Base-by-base conservation (phyloP, 2,329 filamentous ascomycete species). In the Fusarium annulatum region DNA sequence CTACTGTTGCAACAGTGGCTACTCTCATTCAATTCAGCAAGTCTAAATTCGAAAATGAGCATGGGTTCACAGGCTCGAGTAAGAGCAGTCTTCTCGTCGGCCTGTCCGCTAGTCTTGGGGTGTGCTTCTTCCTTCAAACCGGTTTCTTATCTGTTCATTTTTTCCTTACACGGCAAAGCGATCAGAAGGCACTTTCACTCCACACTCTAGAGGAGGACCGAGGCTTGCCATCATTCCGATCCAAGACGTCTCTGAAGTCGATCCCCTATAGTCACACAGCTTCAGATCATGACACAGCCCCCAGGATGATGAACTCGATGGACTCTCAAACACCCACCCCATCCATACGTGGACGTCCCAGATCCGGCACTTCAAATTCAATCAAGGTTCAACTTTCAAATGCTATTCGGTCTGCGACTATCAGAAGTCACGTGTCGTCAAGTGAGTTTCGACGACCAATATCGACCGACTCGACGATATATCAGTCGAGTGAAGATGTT, bases 401-500 rank as follows among this genome's bases (percentile, higher is more conserved):
- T 78, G 85, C 43, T 81, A 87, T 76, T 84, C 87, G 88, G 9
- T 89, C 90, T 10, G 86, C 88, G 49, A 86, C 86, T 4, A 91
- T 89, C 43, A 88, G 83, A 78, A 89, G 88, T 5, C 85, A 85
- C 52, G 82, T 92, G 39, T 80, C 92, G 4, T 82, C 78, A 10
- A 82, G 80, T 64, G 83, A 85, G 59, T 84, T 82, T 28, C 82
- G 82, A 30, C 83, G 88, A 28, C 80, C 85, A 6, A 74, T 82
- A 11, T 91, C 89, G 2, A 79, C 87, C 15, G 86, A 88, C 10
- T 88, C 87, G 0, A 80, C 77, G 45, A 68, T 78, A 12, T 80
- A 82, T 51, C 79, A 79, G 21, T 81, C 81, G 42, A 82, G 82
- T 19, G 87, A 88, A n/a, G 91, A 93, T 69, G 88, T 89, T 3